Evolutionary conservation across 345 rosid genomes (phyloP).

Genomic region (Acer saccharum): DNA sequence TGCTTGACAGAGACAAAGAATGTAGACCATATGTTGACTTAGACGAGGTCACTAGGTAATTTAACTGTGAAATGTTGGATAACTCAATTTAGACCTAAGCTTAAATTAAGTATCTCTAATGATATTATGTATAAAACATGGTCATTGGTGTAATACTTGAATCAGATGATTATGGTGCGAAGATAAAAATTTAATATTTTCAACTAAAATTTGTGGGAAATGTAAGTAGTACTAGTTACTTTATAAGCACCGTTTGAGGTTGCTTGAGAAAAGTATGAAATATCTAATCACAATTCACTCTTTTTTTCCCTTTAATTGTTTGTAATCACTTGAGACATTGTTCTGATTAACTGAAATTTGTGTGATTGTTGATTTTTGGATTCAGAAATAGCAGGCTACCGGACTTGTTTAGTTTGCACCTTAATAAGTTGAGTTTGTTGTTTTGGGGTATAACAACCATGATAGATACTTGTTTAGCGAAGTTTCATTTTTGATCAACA

Average conservation of each 20-base stretch:
- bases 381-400: no score
- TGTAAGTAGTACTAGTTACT: background rate
- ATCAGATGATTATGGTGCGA: no score
- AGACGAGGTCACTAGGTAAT: background rate
- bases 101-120: no score
- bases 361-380: no score
- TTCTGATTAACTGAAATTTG: no score
- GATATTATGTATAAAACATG: no score
- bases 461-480: conserved; percentile 5
- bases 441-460: background rate
- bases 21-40: background rate
- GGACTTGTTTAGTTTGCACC: background rate
- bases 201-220: no score
- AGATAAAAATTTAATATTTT: no score
- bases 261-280: background rate
- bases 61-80: background rate
- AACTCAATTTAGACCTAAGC: background rate
- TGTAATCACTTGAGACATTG: no score
- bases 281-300: background rate
- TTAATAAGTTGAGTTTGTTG: background rate
- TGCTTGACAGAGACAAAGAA: background rate
- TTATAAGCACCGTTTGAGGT: background rate
- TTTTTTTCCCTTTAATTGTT: no score
- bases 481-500: background rate
- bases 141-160: background rate